These are phyloP conservation scores for Fusarium paranaense DNA, from an alignment of 2,329 filamentous ascomycete genomes.

Conservation along the genomic window DNA sequence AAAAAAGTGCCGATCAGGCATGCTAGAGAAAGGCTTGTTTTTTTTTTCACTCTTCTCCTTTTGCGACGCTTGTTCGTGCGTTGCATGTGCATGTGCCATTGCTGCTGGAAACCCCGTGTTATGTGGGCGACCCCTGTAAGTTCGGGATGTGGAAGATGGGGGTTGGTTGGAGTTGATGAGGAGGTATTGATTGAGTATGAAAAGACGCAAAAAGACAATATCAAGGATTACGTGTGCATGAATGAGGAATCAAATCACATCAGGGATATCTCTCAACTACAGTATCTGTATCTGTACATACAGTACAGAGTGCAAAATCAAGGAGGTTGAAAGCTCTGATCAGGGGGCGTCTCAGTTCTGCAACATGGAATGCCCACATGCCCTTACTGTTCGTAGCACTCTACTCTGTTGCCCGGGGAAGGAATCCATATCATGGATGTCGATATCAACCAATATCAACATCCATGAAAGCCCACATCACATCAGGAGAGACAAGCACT, in stretches of 20 bases:
- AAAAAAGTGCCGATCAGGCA: constrained; percentile 3
- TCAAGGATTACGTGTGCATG: constrained; percentile 10
- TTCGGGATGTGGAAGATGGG: neutral
- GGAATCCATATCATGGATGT: neutral
- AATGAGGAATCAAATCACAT: constrained; percentile 1
- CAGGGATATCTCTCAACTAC: neutral
- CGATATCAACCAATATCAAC: neutral
- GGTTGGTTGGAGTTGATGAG: neutral
- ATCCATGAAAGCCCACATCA: neutral
- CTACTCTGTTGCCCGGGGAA: neutral
- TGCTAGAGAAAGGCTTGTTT: constrained; percentile 6
- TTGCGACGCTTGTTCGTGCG: neutral
- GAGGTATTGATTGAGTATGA: neutral
- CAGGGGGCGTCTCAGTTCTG: constrained; percentile 8
- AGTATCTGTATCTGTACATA: neutral
- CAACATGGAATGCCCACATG: constrained; percentile 1
- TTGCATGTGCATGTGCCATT: neutral
- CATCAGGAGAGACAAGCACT: neutral
- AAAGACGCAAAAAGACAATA: neutral
- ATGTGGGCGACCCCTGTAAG: neutral
- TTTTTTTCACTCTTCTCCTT: neutral
- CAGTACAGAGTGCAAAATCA: neutral
- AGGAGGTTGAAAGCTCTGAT: constrained; percentile 4
- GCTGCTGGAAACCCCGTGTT: neutral
- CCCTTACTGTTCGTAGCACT: neutral